These are phyloP conservation scores for Aspergillus phoenicis DNA, from an alignment of 2,329 filamentous ascomycete genomes.

Conservation along the genomic window DNA sequence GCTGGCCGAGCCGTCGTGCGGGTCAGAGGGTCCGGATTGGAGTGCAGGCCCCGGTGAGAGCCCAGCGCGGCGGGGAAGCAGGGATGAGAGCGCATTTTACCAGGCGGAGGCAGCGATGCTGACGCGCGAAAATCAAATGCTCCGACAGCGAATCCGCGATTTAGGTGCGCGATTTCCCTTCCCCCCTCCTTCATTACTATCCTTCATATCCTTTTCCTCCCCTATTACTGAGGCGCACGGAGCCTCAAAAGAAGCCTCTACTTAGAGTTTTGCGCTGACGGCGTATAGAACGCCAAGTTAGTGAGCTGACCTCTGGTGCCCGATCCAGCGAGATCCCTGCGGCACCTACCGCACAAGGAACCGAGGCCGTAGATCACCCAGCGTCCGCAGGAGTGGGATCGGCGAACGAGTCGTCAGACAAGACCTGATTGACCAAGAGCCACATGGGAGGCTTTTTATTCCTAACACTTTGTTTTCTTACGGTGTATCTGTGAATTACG, in stretches of 20 bases:
- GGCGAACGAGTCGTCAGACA: slow-evolving; percentile 24
- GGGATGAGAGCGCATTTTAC: slow-evolving; percentile 51
- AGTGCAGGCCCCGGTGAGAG: slow-evolving; percentile 31
- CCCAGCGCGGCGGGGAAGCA: slow-evolving; percentile 41
- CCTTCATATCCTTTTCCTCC: not conserved
- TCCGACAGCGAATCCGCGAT: slow-evolving; percentile 51
- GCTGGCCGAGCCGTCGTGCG: slow-evolving; percentile 27
- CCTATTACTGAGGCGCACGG: not conserved
- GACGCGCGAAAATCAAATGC: slow-evolving; percentile 52
- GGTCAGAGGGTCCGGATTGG: slow-evolving; percentile 29
- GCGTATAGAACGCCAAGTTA: slow-evolving; percentile 35
- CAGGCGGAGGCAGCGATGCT: slow-evolving; percentile 52
- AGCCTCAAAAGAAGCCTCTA: not conserved
- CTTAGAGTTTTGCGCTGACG: slow-evolving; percentile 5
- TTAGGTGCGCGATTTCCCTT: slow-evolving; percentile 38
- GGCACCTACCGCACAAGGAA: slow-evolving; percentile 10
- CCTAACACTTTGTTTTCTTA: too few species aligned
- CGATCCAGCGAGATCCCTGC: slow-evolving; percentile 12
- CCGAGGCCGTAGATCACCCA: slow-evolving; percentile 16
- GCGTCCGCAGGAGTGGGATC: slow-evolving; percentile 17
- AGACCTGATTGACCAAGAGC: slow-evolving; percentile 20
- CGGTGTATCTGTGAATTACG: too few species aligned
- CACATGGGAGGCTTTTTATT: not conserved
- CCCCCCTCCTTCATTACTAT: not conserved
- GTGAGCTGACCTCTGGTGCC: slow-evolving; percentile 26